These are phyloP conservation scores for Lipomyces yamadae DNA, from an alignment of 805 yeast genomes.

Conservation along the genomic window DNA sequence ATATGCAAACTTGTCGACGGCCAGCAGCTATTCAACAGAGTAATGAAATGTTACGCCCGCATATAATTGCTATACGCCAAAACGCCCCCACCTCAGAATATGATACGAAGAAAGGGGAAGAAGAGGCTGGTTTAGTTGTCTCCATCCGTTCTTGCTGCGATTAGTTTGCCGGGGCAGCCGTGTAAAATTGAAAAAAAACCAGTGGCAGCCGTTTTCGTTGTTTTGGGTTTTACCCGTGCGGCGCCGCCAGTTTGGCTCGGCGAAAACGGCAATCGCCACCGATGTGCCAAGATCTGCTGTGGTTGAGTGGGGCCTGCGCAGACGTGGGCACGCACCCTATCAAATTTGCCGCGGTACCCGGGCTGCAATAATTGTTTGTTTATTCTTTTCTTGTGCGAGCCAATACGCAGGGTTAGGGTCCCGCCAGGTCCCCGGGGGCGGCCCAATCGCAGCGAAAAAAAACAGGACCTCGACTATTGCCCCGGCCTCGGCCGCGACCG, in stretches of 20 bases:
- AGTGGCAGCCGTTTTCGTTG: neutral
- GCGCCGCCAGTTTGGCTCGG: neutral
- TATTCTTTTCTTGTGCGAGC: neutral
- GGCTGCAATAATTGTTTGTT: neutral
- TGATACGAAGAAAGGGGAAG: too few relatives aligned
- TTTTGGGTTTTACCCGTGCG: neutral
- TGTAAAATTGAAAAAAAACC: neutral
- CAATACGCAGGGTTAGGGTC: neutral
- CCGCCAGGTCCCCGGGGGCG: too few relatives aligned
- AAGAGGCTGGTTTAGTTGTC: too few relatives aligned
- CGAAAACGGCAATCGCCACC: slow-evolving; percentile 4
- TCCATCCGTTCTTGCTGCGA: too few relatives aligned
- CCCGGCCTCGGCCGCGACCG: slow-evolving; percentile 25
- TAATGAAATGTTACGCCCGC: too few relatives aligned
- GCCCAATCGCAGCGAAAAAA: slow-evolving; percentile 4
- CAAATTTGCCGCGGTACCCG: too few relatives aligned
- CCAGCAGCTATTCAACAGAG: too few relatives aligned
- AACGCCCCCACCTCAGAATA: too few relatives aligned
- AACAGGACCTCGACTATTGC: neutral
- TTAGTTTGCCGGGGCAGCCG: neutral
- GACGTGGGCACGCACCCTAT: neutral
- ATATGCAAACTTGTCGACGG: too few relatives aligned
- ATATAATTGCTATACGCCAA: too few relatives aligned
- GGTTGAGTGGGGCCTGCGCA: neutral
- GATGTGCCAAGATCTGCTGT: neutral